phyloP scores from a whole-genome alignment of 257 asterid species.

The Solanum sejunctum region DNA sequence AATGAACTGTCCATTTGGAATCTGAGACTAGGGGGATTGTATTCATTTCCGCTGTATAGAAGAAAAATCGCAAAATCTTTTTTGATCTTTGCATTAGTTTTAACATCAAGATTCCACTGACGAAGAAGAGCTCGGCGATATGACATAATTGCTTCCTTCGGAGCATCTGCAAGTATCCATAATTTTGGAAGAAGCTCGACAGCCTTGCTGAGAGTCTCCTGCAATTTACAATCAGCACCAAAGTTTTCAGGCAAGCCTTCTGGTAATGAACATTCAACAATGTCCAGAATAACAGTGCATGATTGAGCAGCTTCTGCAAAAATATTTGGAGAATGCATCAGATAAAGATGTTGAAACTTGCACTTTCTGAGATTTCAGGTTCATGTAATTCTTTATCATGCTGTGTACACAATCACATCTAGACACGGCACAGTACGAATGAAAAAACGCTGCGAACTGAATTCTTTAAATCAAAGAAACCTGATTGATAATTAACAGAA shows the following conservation, averaged over 20 bases:
- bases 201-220: conserved; percentile 68
- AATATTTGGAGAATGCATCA: conserved; percentile 19
- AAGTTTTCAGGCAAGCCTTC: conserved; percentile 81
- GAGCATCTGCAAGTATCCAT: conserved; percentile 73
- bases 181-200: conserved; percentile 82
- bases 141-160: conserved; percentile 61
- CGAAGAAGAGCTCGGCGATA: conserved; percentile 78
- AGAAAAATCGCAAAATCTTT: conserved; percentile 72
- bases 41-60: conserved; percentile 72
- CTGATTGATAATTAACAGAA: not conserved
- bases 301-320: conserved; percentile 98
- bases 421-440: not conserved
- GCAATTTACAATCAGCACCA: conserved; percentile 77
- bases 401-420: not conserved
- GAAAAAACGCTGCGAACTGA: not conserved
- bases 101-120: conserved; percentile 77
- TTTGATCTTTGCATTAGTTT: conserved; percentile 58
- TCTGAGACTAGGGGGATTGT: conserved; percentile 56
- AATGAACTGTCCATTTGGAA: conserved; percentile 63
- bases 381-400: not conserved
- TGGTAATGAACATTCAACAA: conserved; percentile 82
- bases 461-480: not conserved
- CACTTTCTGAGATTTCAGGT: not conserved
- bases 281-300: conserved; percentile 84
- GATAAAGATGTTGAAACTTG: not conserved